phyloP scores from a whole-genome alignment of 1,139 yeast species.

The Saccharomyces hybrid region DNA sequence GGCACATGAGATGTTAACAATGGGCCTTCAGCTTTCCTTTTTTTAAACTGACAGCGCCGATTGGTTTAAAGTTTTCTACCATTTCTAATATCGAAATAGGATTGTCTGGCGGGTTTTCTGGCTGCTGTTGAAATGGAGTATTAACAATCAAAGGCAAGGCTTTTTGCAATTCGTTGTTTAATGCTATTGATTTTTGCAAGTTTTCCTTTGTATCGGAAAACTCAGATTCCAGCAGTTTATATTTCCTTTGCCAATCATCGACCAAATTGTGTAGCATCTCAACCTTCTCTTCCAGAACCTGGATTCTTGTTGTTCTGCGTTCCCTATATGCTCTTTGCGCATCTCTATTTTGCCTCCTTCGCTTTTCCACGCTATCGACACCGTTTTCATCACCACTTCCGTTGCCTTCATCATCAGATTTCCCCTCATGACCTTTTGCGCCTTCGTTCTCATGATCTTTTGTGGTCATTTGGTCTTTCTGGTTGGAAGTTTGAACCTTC shows the following conservation, averaged over 20 bases:
- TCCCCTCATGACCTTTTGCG: background rate
- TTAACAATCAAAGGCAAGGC: background rate
- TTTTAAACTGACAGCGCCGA: slow-evolving; percentile 54
- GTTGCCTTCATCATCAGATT: background rate
- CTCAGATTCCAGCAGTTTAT: background rate
- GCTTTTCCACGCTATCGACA: slow-evolving; percentile 59
- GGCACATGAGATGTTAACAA: background rate
- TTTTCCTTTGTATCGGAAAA: background rate
- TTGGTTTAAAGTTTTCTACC: slow-evolving; percentile 43
- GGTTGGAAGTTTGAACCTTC: background rate
- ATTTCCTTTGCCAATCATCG: slow-evolving; percentile 37
- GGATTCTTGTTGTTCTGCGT: slow-evolving; percentile 36
- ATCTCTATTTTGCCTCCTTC: slow-evolving; percentile 91
- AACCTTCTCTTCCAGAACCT: slow-evolving; percentile 54
- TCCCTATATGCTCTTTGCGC: slow-evolving; percentile 81
- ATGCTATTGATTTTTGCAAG: background rate
- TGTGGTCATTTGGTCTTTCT: background rate
- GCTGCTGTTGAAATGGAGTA: background rate
- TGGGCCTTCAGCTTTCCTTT: slow-evolving; percentile 11
- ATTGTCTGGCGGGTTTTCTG: background rate
- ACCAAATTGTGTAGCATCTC: slow-evolving; percentile 54
- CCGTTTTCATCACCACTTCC: slow-evolving; percentile 5
- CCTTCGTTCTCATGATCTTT: background rate
- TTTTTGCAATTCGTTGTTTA: background rate
- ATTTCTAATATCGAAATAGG: slow-evolving; percentile 30